A percentile compares a stretch with the other conserved stretches of the same genome.
Evolutionary conservation across 140 eudicot genomes (phyloP).

Genomic region (Ambrosia hybrid): DNA sequence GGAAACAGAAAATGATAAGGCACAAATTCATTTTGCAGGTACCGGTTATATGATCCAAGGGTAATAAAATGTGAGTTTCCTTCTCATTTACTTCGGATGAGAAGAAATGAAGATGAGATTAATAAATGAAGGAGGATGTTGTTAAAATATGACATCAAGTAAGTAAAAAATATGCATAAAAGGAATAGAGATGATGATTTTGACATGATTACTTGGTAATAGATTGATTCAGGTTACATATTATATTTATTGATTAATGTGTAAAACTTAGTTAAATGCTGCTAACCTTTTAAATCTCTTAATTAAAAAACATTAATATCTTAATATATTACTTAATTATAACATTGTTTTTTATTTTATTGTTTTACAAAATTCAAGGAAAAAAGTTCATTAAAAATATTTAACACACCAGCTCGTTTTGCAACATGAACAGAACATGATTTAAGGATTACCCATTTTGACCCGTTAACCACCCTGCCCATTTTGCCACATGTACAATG

Average conservation of each 20-base stretch:
- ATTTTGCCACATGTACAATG: background rate
- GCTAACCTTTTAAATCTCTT: background rate
- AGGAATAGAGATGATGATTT: background rate
- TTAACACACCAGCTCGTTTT: no score
- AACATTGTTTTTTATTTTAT: no score
- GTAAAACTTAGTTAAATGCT: background rate
- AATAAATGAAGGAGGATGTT: background rate
- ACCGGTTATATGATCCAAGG: background rate
- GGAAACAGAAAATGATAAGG: background rate
- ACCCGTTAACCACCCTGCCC: conserved; percentile 8
- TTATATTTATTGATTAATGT: background rate
- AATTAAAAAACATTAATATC: background rate
- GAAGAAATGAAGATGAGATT: no score
- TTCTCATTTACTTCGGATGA: background rate
- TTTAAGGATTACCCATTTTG: conserved; percentile 1
- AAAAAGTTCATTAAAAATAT: no score
- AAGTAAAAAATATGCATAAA: background rate
- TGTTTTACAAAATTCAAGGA: no score
- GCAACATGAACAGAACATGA: background rate
- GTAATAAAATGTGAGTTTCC: conserved; percentile 11
- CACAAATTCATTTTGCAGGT: background rate
- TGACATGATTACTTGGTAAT: background rate
- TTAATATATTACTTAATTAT: background rate
- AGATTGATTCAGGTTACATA: background rate
- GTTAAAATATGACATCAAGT: background rate